Base-by-base conservation (phyloP, 164 flowering plant species). In the Stephania cephalantha region DNA sequence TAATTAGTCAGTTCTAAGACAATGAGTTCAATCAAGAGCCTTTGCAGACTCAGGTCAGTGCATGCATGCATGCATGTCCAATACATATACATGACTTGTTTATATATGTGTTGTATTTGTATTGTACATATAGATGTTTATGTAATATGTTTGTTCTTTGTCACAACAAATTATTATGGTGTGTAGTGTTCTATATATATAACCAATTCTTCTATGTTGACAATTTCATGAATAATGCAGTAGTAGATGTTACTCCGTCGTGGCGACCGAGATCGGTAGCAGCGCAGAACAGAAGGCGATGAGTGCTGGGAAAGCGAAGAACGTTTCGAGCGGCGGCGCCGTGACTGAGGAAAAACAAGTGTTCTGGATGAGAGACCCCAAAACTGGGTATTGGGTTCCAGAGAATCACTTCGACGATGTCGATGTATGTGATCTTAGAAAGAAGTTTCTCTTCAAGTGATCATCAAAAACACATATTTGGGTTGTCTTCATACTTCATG, bases 361-460 rank as follows among this genome's bases (percentile, higher is more conserved):
- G 4, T 86, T 75, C 69, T 90, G 91, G 94, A 90, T 87, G 91
- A 83, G 70, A 82, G 87, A 90, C 73, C 91, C 94, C 0, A 81
- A 79, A 73, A 87, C 87, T 0, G 91, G 91, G 6, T 79, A 87
- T 73, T 90, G 89, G 89, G 79, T 86, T 52, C 93, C 93, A 0
- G 90, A 90, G 85, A 82, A n/a, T 73, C 91, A 85, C 63, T 82
- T 86, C 44, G 84, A 70, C 17, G 84, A 83, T 2, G 63, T 78
- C 42, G 90, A 90, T 80, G 84, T 70, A 11, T 89, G 72, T 0
- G 88, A 88, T 3, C 80, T 86, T 42, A 84, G 94, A 71, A 79
- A 75, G 20, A 83, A 83, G 76, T 42, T 84, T 20, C 84, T 88
- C 42, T 68, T 77, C 18, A 81, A 74, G 80, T 78, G 72, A 65